Evolutionary conservation across 106 monocot genomes (phyloP).

Genomic region (Platanthera guangdongensis): DNA sequence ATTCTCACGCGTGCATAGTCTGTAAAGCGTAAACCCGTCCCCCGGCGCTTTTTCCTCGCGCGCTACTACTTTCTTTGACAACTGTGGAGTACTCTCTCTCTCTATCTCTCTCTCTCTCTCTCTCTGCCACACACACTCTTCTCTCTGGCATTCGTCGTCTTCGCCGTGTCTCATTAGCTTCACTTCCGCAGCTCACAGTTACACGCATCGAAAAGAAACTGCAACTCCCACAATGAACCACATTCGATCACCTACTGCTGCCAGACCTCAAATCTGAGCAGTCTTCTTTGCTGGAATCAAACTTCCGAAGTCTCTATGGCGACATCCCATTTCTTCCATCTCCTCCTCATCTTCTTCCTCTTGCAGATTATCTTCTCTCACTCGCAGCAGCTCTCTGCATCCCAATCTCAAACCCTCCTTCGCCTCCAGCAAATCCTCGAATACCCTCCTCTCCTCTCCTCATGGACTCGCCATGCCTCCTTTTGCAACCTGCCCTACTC

Average conservation of each 20-base stretch:
- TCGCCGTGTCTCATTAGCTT: neutral
- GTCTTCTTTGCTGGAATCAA: neutral
- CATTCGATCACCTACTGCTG: neutral
- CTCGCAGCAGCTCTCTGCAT: conserved; percentile 39
- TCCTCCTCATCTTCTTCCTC: conserved; percentile 16
- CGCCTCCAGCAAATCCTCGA: conserved; percentile 50
- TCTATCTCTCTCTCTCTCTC: neutral
- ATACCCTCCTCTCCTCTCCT: conserved; percentile 34
- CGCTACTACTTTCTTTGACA: neutral
- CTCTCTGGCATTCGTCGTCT: neutral
- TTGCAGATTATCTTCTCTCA: conserved; percentile 4
- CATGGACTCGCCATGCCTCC: conserved; percentile 17
- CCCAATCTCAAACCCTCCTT: conserved; percentile 46
- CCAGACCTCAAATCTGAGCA: neutral
- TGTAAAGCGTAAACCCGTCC: neutral
- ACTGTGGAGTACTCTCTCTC: neutral
- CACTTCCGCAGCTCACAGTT: neutral
- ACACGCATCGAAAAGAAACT: neutral
- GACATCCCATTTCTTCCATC: conserved; percentile 4
- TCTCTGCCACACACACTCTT: neutral
- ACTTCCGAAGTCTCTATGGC: neutral
- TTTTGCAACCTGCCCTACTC: conserved; percentile 61
- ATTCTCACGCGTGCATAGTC: neutral
- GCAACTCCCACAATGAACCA: neutral
- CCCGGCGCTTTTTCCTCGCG: neutral